Evolutionary conservation across 192 early-diverging fungal genomes (phyloP).

Genomic region (Coemansia sp.): DNA sequence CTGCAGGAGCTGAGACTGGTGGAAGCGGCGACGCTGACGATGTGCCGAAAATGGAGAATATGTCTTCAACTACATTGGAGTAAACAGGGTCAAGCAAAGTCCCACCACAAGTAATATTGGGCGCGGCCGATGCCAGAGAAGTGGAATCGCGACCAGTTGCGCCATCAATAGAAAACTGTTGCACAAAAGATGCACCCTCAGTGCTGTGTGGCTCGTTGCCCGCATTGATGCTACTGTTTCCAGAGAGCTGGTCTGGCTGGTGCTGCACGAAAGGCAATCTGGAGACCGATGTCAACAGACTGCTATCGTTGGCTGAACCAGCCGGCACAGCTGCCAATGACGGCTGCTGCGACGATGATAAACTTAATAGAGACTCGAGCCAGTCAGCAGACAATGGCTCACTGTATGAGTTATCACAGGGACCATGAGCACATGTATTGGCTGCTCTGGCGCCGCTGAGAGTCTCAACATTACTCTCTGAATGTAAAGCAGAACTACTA

Average conservation of each 20-base stretch:
- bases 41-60: slow-evolving; percentile 24
- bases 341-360: not conserved
- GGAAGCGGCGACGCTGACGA: not conserved
- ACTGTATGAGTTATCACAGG: slow-evolving; percentile 14
- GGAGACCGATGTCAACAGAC: not conserved
- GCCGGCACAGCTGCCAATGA: not conserved
- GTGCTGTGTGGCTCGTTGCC: not conserved
- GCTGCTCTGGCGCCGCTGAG: slow-evolving; percentile 9
- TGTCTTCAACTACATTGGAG: slow-evolving; percentile 37
- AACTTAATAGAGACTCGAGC: slow-evolving; percentile 18
- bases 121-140: slow-evolving; percentile 7
- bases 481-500: slow-evolving; percentile 4
- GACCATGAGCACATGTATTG: slow-evolving; percentile 8
- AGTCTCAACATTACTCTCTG: slow-evolving; percentile 7
- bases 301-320: not conserved
- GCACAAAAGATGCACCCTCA: not conserved
- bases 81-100: slow-evolving; percentile 13
- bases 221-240: not conserved
- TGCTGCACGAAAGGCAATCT: not conserved
- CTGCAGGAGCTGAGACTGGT: not conserved
- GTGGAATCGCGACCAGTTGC: slow-evolving; percentile 2
- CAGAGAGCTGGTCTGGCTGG: not conserved
- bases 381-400: slow-evolving; percentile 6
- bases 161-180: slow-evolving; percentile 11
- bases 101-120: slow-evolving; percentile 4